Base-by-base conservation (phyloP, 192 early-diverging fungal genomes). In the Neocallimastix lanati region DNA sequence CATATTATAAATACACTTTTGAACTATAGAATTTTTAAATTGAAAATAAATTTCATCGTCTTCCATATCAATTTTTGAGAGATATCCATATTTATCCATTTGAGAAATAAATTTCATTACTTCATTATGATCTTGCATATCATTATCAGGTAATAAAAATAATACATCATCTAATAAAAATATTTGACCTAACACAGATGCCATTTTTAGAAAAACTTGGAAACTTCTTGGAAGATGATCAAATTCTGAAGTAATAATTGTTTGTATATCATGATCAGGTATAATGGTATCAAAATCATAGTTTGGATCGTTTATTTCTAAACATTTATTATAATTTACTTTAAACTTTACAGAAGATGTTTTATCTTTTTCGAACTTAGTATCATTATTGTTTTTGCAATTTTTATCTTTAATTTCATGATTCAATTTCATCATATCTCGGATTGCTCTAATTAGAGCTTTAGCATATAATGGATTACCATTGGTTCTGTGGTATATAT, bases 181-280 rank as follows among this genome's bases (percentile, higher is more conserved):
- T 33, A 81, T 78, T 78, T 86, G 87, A 3, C 87, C 87, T 3
- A 88, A 81, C 2, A 87, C 87, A 25, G 87, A 82, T 2, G 87
- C 85, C n/a, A 88, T 81, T 76, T 88, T 88, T 30, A 88, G 80
- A 33, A 88, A 86, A 16, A 88, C 82, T 79, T 88, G 87, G 78
- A 84, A 88, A 50, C 82, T 86, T 29, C 85, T 77, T 37, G 88
- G 85, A 21, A 88, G 81, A 38, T 87, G 82, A 76, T 88, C 87
- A 79, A 89, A 88, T 78, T 88, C 87, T 21, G 87, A 85, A 6
- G 87, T 76, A 67, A 88, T 82, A 21, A 88, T 84, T 58, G 76
- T 81, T 79, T 88, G 88, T 28, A 85, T 78, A 79, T 88, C 87
- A 76, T 84, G 80, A 15, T 82, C 85, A 33, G 84, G 77, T 27